These are phyloP conservation scores for Amanita jacksonii DNA, from an alignment of 768 basidiomycete species.

Conservation along the genomic window DNA sequence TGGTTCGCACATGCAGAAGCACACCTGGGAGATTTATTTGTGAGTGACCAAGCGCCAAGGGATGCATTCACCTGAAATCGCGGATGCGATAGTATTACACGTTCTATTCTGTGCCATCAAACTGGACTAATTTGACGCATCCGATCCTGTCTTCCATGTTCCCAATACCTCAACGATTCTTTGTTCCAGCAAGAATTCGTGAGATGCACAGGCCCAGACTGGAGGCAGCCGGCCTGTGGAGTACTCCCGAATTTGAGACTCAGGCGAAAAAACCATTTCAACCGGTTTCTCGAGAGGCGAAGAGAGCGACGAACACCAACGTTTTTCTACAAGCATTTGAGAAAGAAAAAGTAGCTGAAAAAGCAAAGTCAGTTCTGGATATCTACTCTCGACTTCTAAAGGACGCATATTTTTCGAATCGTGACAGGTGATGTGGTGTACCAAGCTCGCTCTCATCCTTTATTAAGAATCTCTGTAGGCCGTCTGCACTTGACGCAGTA, in stretches of 20 bases:
- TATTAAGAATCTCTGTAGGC: constrained; percentile 27
- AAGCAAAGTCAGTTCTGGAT: constrained; percentile 45
- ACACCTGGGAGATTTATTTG: constrained; percentile 61
- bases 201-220: constrained; percentile 46
- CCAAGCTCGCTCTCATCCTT: not conserved
- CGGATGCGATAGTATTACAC: constrained; percentile 40
- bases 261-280: constrained; percentile 35
- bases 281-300: constrained; percentile 19
- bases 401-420: constrained; percentile 38
- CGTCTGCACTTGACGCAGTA: constrained; percentile 52
- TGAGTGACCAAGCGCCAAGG: constrained; percentile 30
- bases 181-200: constrained; percentile 57
- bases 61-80: constrained; percentile 1
- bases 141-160: constrained; percentile 47
- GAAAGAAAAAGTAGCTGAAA: constrained; percentile 57
- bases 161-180: constrained; percentile 64
- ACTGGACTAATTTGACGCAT: constrained; percentile 51
- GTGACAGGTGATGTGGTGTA: constrained; percentile 31
- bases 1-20: constrained; percentile 60
- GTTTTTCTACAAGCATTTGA: constrained; percentile 49
- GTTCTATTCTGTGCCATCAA: constrained; percentile 51
- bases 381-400: constrained; percentile 49
- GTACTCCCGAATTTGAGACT: constrained; percentile 29
- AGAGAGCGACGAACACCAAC: constrained; percentile 20
- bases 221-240: constrained; percentile 59